Evolutionary conservation across 2,329 filamentous ascomycete species (phyloP).

Genomic region (Penicillium sp.): DNA sequence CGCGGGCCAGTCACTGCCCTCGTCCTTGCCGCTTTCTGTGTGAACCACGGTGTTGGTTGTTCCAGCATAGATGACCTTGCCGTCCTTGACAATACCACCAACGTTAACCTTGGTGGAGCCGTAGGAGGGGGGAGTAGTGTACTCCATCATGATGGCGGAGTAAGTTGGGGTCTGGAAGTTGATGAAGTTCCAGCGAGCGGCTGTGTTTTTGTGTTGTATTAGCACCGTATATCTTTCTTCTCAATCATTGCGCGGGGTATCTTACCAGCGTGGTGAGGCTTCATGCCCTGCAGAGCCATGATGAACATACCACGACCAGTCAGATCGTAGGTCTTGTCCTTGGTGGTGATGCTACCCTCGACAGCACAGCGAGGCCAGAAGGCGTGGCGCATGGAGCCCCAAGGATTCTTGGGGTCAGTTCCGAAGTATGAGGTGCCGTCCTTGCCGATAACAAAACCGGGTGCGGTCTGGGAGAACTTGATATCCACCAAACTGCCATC

Average conservation of each 20-base stretch:
- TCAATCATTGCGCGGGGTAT: background rate
- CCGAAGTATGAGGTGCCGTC: conserved; percentile 83
- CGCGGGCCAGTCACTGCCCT: conserved; percentile 83
- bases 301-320: conserved; percentile 76
- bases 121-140: conserved; percentile 89
- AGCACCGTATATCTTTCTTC: background rate
- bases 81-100: conserved; percentile 77
- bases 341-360: conserved; percentile 80
- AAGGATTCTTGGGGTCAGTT: conserved; percentile 79
- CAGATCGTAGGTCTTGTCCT: conserved; percentile 77
- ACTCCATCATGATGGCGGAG: conserved; percentile 94
- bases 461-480: conserved; percentile 71
- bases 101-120: conserved; percentile 80
- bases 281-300: conserved; percentile 94
- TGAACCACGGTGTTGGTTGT: conserved; percentile 66
- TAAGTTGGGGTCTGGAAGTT: conserved; percentile 85
- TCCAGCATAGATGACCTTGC: conserved; percentile 73
- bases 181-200: conserved; percentile 88
- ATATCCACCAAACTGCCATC: conserved; percentile 79
- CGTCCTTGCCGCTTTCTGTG: conserved; percentile 66
- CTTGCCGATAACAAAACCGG: conserved; percentile 81
- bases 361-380: conserved; percentile 90
- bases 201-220: conserved; percentile 35
- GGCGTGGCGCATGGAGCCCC: conserved; percentile 86
- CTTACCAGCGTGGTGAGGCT: conserved; percentile 88